Percentiles rank a stretch among this genome's conserved stretches.
These are phyloP conservation scores for Talaromyces sp. DNA, from an alignment of 2,329 filamentous ascomycete genomes.

Conservation along the genomic window DNA sequence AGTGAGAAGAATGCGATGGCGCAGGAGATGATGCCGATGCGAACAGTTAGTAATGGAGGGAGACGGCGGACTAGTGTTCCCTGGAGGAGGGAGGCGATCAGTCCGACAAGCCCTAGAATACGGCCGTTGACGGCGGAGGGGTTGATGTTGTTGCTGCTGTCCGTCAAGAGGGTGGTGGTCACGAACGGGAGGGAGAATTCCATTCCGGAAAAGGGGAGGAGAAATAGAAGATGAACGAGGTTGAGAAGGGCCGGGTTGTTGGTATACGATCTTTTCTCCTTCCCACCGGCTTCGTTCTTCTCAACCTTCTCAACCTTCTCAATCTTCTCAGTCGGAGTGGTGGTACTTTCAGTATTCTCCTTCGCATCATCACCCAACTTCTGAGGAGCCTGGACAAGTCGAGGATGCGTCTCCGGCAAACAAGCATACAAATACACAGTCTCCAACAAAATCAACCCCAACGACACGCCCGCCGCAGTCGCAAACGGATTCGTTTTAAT, in stretches of 20 bases:
- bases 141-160: constrained; percentile 28
- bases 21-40: constrained; percentile 71
- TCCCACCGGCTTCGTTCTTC: constrained; percentile 24
- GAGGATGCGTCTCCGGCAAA: constrained; percentile 72
- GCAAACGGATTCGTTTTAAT: constrained; percentile 90
- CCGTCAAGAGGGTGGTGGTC: constrained; percentile 84
- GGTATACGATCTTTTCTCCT: constrained; percentile 50
- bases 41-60: constrained; percentile 72
- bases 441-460: constrained; percentile 78
- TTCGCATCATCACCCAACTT: constrained; percentile 36
- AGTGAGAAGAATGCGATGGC: constrained; percentile 76
- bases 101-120: constrained; percentile 82
- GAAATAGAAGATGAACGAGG: constrained; percentile 78
- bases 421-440: constrained; percentile 78
- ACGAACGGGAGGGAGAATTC: constrained; percentile 97
- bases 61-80: constrained; percentile 84
- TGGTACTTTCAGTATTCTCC: constrained; percentile 10
- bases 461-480: constrained; percentile 80
- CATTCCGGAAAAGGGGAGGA: constrained; percentile 97
- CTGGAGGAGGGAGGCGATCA: constrained; percentile 87
- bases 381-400: constrained; percentile 49
- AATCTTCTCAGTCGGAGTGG: too few relatives aligned
- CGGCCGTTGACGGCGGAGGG: constrained; percentile 71
- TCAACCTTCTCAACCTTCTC: too few relatives aligned
- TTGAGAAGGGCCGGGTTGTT: constrained; percentile 84